These are phyloP conservation scores for Crassisporium funariophilum DNA, from an alignment of 768 basidiomycete species.

Conservation along the genomic window DNA sequence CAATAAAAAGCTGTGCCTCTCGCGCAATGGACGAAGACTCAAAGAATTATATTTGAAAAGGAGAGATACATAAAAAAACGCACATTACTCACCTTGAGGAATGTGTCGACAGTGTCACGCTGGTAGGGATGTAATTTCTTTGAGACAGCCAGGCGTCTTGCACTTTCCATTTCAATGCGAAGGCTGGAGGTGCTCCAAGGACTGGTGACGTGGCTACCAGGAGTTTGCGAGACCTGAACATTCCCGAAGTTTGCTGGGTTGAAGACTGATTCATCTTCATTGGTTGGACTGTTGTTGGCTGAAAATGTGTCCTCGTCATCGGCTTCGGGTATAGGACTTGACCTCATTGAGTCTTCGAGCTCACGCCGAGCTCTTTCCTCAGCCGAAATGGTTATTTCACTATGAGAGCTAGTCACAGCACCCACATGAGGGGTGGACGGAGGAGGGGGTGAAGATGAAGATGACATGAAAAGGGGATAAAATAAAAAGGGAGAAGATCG, in stretches of 20 bases:
- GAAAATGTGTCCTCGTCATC: background rate
- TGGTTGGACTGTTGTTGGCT: background rate
- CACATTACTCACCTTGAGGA: slow-evolving; percentile 6
- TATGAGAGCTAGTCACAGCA: background rate
- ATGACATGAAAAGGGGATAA: background rate
- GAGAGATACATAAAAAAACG: background rate
- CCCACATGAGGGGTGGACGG: background rate
- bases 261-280: background rate
- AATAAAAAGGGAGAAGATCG: background rate
- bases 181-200: background rate
- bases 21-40: background rate
- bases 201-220: background rate
- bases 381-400: background rate
- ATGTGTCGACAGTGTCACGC: slow-evolving; percentile 1
- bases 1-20: slow-evolving; percentile 1
- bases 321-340: background rate
- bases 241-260: background rate
- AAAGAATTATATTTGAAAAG: background rate
- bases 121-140: slow-evolving; percentile 13
- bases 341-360: slow-evolving; percentile 1
- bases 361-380: slow-evolving; percentile 1
- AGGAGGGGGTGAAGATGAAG: background rate
- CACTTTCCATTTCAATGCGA: background rate
- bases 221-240: background rate
- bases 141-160: background rate